Evolutionary conservation across 139 green algal genomes (phyloP), one percentile per base, ranked within the genome.

Genomic region (Chlamydomonas incerta): DNA sequence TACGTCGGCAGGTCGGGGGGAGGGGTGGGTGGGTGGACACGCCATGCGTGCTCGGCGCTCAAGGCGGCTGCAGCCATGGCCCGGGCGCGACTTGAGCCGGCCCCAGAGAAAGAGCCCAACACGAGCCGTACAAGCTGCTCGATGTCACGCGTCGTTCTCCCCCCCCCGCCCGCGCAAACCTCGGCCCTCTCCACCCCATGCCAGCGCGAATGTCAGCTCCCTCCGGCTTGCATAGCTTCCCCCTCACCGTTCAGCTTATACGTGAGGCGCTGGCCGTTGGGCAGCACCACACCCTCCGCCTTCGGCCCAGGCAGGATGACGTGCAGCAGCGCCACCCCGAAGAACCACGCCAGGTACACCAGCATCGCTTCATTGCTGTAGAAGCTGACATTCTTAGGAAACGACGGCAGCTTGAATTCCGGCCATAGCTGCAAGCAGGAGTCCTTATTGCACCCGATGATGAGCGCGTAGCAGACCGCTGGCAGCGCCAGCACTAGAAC

Each of bases 231-330:
- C n/a, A n/a, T n/a, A n/a, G n/a, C n/a, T n/a, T 13, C 41, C 5
- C 41, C 23, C 71, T 50, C 82, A 96, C 95, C 94, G 74, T 96
- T 98, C 8, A 98, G 87, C 72, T 97, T 97, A 91, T 99, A 99
- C 0, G 66, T 91, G 0, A 98, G 91, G 3, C 90, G 87, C 11
- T 69, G 74, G 13, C 92, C 92, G 75, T 96, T 85, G 1, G 88
- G 68, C 67, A 98, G 90, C 34, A 87, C 20, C 33, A 92, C 90
- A 1, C 96, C 96, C 72, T 95, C n/a, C 0, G 50, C 81, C 8
- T 33, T n/a, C 60, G 93, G 57, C 4, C 95, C 95, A 13, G 96
- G 96, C 26, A 98, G 87, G 33, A 96, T 6, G 20, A 97, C 58
- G 89, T 99, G 96, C 41, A 98, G 90, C 13, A 82, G n/a, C 8